Evolutionary conservation across 164 flowering plant genomes (phyloP), one percentile per base, ranked within the genome.

Genomic region (Sextonia rubra): DNA sequence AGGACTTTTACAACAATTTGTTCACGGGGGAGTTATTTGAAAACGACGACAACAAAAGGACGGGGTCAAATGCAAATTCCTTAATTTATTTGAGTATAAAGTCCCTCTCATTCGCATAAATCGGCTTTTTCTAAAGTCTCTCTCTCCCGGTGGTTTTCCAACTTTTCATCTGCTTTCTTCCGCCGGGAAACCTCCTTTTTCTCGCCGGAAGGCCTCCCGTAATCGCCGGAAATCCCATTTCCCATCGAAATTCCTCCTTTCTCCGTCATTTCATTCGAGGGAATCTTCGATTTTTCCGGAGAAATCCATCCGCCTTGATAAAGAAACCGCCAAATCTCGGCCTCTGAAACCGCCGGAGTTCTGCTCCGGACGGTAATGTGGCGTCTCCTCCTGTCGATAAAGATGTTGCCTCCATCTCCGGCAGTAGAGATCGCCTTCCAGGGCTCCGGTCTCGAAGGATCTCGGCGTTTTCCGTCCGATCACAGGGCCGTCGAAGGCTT

Each of bases 331-430:
- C 58, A 78, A 86, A 82, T 84, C 84, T 79, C 69, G 25, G 80
- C 25, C 32, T 69, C 56, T 30, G 79, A 48, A 47, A 25, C 60
- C 17, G 67, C n/a, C 30, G 58, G 70, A 68, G 23, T 52, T 49
- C 60, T 6, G 12, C 22, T 60, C 56, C 47, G 69, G 75, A 15
- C 52, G 22, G 80, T 87, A 91, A 91, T 91, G 97, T 88, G 91
- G 93, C 5, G 15, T 68, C 17, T 27, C 37, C 12, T n/a, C 24
- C 7, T 9, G 70, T 25, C n/a, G 26, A 17, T 48, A 0, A 48
- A 22, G 69, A 8, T 32, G 27, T 11, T 67, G 2, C 22, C 1
- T 20, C 26, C 26, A n/a, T 47, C 15, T 22, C 12, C 17, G 55
- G 4, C 12, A 60, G 17, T 17, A 27, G 22, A 68, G 5, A 9